Evolutionary conservation across 2,329 filamentous ascomycete genomes (phyloP).

Genomic region (Pseudocercospora vitis): DNA sequence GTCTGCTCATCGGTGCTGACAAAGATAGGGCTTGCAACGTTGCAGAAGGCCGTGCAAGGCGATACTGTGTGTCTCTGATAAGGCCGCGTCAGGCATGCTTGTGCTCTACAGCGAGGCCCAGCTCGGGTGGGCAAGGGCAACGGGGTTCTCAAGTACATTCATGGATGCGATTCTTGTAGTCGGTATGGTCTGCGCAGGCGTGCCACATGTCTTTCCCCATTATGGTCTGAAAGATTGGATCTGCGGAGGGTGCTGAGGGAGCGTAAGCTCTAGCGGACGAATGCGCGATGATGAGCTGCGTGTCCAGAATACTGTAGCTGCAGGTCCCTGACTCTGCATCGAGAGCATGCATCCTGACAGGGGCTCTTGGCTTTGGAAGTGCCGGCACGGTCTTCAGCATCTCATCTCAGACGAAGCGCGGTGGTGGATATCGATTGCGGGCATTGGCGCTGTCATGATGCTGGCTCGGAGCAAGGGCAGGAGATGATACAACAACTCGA

Average conservation of each 20-base stretch:
- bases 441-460: constrained; percentile 4
- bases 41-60: too few relatives aligned
- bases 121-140: not conserved
- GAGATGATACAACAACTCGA: constrained; percentile 7
- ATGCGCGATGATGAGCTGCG: not conserved
- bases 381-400: not conserved
- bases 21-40: not conserved
- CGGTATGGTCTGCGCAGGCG: not conserved
- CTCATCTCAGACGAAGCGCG: not conserved
- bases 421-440: constrained; percentile 3
- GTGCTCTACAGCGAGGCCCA: too few relatives aligned
- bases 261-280: not conserved
- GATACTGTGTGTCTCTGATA: too few relatives aligned
- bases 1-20: too few relatives aligned
- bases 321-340: constrained; percentile 4
- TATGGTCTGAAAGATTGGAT: not conserved
- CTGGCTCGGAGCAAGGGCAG: not conserved
- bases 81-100: too few relatives aligned
- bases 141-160: not conserved
- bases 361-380: not conserved
- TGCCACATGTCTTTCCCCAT: not conserved
- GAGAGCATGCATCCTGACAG: not conserved
- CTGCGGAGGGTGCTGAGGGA: not conserved
- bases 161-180: not conserved
- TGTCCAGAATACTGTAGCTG: too few relatives aligned